Percentiles rank a stretch among this genome's conserved stretches.
Conservation (phyloP, 805 yeast species). For the Saccharomycopsis fermentans region DNA sequence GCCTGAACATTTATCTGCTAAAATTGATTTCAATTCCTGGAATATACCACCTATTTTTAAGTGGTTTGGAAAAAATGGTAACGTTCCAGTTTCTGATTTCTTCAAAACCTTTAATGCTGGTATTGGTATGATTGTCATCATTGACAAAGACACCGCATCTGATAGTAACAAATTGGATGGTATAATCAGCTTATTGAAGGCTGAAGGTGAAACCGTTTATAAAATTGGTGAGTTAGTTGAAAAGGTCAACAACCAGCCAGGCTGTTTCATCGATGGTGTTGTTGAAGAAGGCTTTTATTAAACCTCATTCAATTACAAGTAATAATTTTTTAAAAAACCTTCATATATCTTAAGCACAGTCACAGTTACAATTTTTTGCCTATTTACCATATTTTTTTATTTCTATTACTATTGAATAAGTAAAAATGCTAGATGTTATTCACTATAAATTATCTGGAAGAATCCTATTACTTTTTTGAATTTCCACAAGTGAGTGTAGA, state of each 20-base stretch:
- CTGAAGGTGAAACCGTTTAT: conserved; percentile 68
- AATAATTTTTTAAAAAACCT: too few relatives aligned
- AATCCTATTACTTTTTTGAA: background rate
- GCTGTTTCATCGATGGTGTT: conserved; percentile 43
- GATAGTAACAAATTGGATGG: conserved; percentile 46
- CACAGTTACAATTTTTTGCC: background rate
- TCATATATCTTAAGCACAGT: background rate
- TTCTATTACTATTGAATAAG: background rate
- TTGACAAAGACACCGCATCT: conserved; percentile 1
- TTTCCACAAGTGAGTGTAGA: background rate
- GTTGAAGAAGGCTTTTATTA: conserved; percentile 5
- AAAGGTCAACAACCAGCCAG: conserved; percentile 40
- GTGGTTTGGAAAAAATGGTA: conserved; percentile 90
- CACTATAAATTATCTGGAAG: background rate
- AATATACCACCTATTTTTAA: conserved; percentile 80
- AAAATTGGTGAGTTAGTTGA: conserved; percentile 50
- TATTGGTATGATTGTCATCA: conserved; percentile 28
- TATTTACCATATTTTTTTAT: background rate
- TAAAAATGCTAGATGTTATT: background rate
- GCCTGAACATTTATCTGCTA: conserved; percentile 71
- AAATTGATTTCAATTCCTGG: conserved; percentile 73
- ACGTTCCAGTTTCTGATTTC: conserved; percentile 76
- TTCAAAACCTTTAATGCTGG: conserved; percentile 92
- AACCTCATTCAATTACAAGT: background rate
- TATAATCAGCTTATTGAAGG: conserved; percentile 42